Percentiles rank a stretch among this genome's conserved stretches.
Evolutionary conservation across 352 stramenopile genomes (phyloP).

Genomic region (Globisporangium polare): DNA sequence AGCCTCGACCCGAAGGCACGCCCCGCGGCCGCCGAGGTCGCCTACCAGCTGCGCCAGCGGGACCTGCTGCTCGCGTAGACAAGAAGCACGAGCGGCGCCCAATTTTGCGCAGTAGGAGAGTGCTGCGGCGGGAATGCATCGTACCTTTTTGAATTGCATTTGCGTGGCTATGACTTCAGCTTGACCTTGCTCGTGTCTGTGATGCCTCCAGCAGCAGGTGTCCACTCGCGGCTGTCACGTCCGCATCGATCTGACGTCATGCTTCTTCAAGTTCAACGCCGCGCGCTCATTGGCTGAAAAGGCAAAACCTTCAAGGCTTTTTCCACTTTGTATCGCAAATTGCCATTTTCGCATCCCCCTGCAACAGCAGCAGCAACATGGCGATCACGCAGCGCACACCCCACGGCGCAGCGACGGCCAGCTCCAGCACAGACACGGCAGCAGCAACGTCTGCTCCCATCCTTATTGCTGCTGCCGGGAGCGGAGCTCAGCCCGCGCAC

Average conservation of each 20-base stretch:
- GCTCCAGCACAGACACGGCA: neutral
- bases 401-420: neutral
- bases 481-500: neutral
- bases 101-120: neutral
- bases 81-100: neutral
- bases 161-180: no score
- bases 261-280: neutral
- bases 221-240: no score
- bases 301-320: no score
- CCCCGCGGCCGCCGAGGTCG: slow-evolving; percentile 46
- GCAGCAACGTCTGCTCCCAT: neutral
- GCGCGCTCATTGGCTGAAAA: slow-evolving; percentile 1
- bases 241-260: slow-evolving; percentile 4
- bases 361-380: slow-evolving; percentile 1
- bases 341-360: neutral
- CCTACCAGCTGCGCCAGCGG: slow-evolving; percentile 55
- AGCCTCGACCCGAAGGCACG: slow-evolving; percentile 46
- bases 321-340: no score
- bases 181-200: no score
- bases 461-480: neutral
- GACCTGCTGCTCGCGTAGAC: slow-evolving; percentile 39
- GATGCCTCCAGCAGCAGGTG: no score
- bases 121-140: neutral
- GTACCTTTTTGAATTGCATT: neutral
- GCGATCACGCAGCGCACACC: slow-evolving; percentile 1